Evolutionary conservation across 2,329 filamentous ascomycete species (phyloP).

Genomic region (Stagonosporopsis chrysanthemi): DNA sequence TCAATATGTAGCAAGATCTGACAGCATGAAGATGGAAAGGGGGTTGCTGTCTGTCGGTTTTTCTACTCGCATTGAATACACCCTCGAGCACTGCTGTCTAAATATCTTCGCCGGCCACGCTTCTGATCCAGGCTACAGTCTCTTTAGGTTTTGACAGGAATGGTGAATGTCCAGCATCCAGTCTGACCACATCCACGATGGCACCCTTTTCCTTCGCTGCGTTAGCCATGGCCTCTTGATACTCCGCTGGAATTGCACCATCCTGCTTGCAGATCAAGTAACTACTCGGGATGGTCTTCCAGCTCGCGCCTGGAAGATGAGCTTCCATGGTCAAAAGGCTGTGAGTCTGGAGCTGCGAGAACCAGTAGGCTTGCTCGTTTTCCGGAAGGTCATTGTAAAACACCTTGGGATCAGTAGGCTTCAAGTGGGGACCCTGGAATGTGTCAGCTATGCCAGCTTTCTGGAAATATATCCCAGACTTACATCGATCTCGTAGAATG

Average conservation of each 20-base stretch:
- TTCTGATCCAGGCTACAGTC: constrained; percentile 43
- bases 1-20: background rate
- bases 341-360: constrained; percentile 31
- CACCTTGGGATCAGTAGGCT: constrained; percentile 11
- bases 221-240: constrained; percentile 45
- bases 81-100: background rate
- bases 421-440: background rate
- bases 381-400: constrained; percentile 45
- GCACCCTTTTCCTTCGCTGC: constrained; percentile 38
- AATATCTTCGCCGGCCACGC: constrained; percentile 20
- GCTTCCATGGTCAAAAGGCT: constrained; percentile 37
- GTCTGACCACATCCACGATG: constrained; percentile 40
- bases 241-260: constrained; percentile 35
- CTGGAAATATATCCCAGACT: background rate
- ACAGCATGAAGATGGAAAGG: background rate
- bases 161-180: constrained; percentile 51
- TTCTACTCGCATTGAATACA: too few relatives aligned
- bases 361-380: constrained; percentile 33
- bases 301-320: constrained; percentile 39
- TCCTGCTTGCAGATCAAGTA: constrained; percentile 52
- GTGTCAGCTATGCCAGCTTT: background rate
- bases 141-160: constrained; percentile 51
- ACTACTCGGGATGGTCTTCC: constrained; percentile 45
- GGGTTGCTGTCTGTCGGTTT: background rate
- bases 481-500: constrained; percentile 5